Evolutionary conservation across 2,329 filamentous ascomycete species (phyloP), one percentile per base, ranked within the genome.

Genomic region (Cylindrodendrum hubeiense): DNA sequence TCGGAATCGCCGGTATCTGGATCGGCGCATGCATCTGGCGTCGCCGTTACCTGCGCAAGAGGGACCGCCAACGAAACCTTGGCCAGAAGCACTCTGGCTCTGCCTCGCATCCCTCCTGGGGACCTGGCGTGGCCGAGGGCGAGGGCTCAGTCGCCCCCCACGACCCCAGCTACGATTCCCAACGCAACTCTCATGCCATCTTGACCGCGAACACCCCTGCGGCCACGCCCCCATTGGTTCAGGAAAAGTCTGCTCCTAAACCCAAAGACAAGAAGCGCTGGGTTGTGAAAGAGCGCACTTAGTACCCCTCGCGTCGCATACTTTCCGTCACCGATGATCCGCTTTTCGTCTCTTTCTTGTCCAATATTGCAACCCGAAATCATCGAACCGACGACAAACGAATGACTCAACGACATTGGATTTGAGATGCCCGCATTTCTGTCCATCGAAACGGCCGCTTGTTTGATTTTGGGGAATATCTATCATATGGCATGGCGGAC

Each of bases 1-100:
- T 95, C 65, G 90, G 84, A 57, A 92, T 97, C 66, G 81, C 85
- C 15, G 83, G 84, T 62, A 87, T 93, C 73, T 92, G 91, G 84
- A 80, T 91, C 41, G 84, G 87, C 19, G 91, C 90, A 41, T 88
- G 90, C 74, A 87, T 91, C 78, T 89, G 93, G 81, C 91, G 93
- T 70, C 89, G 90, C 62, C 90, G 91, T 70, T 91, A 95, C 79
- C 84, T 93, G 68, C 89, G 89, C 68, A 92, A 89, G 80, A 89
- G 86, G 79, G 90, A 92, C 73, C 84, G 84, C 43, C 83, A 86
- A 73, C 57, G 69, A 13, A 71, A 74, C 15, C 71, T 79, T 37
- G 72, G 71, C 55, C 78, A 79, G 65, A 82, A 80, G 74, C 79
- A 79, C 62, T 79, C 79, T 30, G 79, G 76, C 26, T 81, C 82